A percentile compares a stretch with the other conserved stretches of the same genome.
Conservation (phyloP, 192 early-diverging fungal genomes). For the Phycomyces blakesleeanus region DNA sequence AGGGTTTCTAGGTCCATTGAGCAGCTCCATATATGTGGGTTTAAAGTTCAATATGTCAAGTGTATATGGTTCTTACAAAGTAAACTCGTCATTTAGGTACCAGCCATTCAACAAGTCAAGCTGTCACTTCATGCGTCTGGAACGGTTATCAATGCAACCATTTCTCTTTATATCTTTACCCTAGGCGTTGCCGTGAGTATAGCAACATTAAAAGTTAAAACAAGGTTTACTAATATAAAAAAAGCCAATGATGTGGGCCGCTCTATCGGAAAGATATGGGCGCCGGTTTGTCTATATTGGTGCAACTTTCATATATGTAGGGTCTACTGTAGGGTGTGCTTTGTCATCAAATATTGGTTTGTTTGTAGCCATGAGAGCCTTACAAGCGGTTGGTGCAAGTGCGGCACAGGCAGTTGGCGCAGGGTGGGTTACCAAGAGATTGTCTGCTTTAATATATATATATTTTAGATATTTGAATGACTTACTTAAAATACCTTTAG, state of each 20-base stretch:
- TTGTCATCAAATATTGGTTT: conserved; percentile 17
- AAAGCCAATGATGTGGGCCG: conserved; percentile 37
- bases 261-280: conserved; percentile 33
- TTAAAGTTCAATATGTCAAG: background rate
- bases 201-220: no score
- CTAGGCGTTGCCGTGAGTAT: conserved; percentile 27
- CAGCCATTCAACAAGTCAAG: conserved; percentile 25
- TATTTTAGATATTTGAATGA: background rate
- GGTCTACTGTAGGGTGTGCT: conserved; percentile 27
- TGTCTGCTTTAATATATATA: background rate
- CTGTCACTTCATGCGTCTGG: conserved; percentile 15
- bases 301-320: conserved; percentile 28
- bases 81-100: conserved; percentile 27
- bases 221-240: background rate
- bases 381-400: conserved; percentile 30
- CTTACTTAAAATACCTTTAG: conserved; percentile 12
- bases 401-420: conserved; percentile 35
- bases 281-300: conserved; percentile 27
- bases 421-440: conserved; percentile 13
- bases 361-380: conserved; percentile 23
- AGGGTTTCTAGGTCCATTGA: conserved; percentile 33
- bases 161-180: conserved; percentile 29
- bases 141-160: conserved; percentile 30
- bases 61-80: background rate
- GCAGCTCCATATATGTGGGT: conserved; percentile 34